Conservation (phyloP, 140 eudicot species). For the Erigeron philadelphicus region DNA sequence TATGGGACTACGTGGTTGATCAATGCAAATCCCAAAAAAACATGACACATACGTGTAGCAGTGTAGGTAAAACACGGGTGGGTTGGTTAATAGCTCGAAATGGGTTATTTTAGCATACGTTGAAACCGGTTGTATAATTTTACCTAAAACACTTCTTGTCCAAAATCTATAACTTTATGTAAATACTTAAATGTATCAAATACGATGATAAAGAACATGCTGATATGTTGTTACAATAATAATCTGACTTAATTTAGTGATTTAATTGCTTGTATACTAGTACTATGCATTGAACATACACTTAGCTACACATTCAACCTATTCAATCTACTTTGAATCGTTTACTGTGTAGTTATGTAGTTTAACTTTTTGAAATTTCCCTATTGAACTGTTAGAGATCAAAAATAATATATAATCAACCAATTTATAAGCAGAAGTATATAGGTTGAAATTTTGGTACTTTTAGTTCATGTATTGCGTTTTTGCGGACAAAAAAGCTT, state of each 20-base stretch:
- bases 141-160: not conserved
- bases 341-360: not conserved
- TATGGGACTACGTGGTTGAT: not conserved
- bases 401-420: not conserved
- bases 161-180: not conserved
- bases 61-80: not conserved
- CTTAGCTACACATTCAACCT: conserved; percentile 1
- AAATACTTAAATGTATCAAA: not conserved
- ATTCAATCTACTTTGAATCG: not conserved
- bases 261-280: not conserved
- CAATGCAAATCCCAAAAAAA: not conserved
- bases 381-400: not conserved
- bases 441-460: not conserved
- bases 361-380: too few relatives aligned
- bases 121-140: not conserved
- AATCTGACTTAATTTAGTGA: not conserved
- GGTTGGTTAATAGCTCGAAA: not conserved
- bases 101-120: not conserved
- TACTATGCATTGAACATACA: not conserved
- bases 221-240: not conserved
- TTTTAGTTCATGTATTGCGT: not conserved
- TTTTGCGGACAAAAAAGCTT: not conserved
- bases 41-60: not conserved
- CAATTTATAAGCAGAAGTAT: not conserved
- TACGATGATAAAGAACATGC: not conserved